Base-by-base conservation (phyloP, 1,284 basidiomycete species). In the Ceratobasidium sp. region DNA sequence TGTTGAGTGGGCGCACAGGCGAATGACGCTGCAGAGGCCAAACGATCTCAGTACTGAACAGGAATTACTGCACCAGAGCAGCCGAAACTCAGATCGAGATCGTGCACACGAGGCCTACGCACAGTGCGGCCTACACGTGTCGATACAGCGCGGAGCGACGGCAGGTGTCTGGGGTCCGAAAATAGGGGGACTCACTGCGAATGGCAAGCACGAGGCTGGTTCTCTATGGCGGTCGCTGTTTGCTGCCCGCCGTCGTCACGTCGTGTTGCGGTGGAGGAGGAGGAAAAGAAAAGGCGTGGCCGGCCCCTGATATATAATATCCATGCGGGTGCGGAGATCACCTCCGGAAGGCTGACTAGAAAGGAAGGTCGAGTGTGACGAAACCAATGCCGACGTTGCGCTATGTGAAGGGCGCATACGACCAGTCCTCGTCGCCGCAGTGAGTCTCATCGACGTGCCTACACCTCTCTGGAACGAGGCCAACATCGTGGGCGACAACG, bases 301-400 rank as follows among this genome's bases (percentile, higher is more conserved):
- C 43, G 28, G 26, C 23, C 35, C 26, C 59, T 62, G 21, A 62
- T 62, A 62, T 62, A 62, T 26, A 32, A 23, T 58, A 52, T 32
- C 21, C 35, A 58, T 58, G 57, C 57, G 35, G 57, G 32, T 38
- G 18, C 59, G 59, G 7, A 62, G 59, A 62, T 62, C 59, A 62
- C 59, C 59, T 28, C 43, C 26, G 35, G 59, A 62, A 62, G 59
- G 28, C 43, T 58, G 57, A 58, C 57, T 58, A 58, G 57, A 58
- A 62, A 62, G 44, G 59, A 47, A 62, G 43, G 43, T 41, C 41
- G 26, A 47, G 28, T 32, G 57, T 58, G 35, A 58, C 35, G 35
- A 38, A 49, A 49, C 23, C 47, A 14, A n/a, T 23, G 47, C 47
- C 47, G 47, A 23, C 47, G 23, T 14, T 49, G 47, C 16, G 16